Conservation (phyloP, 2,329 filamentous ascomycete genomes). For the Hirsutella thompsonii region DNA sequence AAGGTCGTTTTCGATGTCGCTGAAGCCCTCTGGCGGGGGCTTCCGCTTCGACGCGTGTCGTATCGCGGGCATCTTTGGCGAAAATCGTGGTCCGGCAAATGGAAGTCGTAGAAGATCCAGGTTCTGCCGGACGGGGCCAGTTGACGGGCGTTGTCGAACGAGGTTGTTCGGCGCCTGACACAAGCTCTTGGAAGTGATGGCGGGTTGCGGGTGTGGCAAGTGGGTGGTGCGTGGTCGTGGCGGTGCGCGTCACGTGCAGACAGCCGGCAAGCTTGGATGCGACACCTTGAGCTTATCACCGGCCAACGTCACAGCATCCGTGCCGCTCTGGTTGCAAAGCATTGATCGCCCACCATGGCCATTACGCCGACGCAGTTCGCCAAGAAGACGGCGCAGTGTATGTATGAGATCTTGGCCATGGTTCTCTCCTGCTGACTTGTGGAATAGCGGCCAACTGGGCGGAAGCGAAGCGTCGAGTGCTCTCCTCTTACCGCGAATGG, state of each 20-base stretch:
- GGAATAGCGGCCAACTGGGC: slow-evolving; percentile 68
- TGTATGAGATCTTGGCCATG: slow-evolving; percentile 18
- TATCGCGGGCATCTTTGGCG: slow-evolving; percentile 56
- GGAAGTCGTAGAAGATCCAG: too few species aligned
- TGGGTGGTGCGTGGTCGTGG: slow-evolving; percentile 5
- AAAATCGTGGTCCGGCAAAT: background rate
- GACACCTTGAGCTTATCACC: slow-evolving; percentile 11
- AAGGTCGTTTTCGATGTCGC: slow-evolving; percentile 77
- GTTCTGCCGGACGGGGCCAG: background rate
- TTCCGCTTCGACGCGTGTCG: slow-evolving; percentile 66
- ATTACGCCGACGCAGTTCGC: slow-evolving; percentile 91
- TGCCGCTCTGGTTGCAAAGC: slow-evolving; percentile 16
- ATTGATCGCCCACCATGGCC: slow-evolving; percentile 51
- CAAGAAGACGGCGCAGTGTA: slow-evolving; percentile 66
- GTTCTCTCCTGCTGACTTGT: slow-evolving; percentile 20
- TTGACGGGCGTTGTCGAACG: background rate
- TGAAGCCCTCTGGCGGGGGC: slow-evolving; percentile 74
- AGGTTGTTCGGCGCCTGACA: background rate
- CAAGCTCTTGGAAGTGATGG: too few species aligned
- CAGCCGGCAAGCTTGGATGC: slow-evolving; percentile 2
- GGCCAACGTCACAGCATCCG: slow-evolving; percentile 17
- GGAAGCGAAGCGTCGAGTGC: slow-evolving; percentile 77
- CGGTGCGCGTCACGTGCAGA: slow-evolving; percentile 14
- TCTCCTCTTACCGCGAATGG: slow-evolving; percentile 90
- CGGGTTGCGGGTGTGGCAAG: too few species aligned